Percentiles rank a stretch among this genome's conserved stretches.
Evolutionary conservation across 176 grass and related monocot genomes (phyloP).

Genomic region (Oryza coarctata): DNA sequence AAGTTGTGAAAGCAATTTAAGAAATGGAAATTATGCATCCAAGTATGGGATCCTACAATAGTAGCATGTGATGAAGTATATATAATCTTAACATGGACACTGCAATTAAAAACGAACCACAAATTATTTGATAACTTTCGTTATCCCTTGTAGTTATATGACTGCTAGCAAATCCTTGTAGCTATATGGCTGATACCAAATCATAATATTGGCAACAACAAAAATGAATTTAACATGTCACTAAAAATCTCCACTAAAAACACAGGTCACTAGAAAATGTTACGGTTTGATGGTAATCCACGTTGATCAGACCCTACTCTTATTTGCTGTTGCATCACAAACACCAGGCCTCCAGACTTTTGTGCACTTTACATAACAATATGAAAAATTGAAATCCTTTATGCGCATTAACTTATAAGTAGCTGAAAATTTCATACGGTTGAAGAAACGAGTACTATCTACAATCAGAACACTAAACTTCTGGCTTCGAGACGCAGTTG

Average conservation of each 20-base stretch:
- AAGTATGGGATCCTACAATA: background rate
- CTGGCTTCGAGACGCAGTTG: background rate
- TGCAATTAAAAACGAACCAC: background rate
- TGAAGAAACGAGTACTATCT: background rate
- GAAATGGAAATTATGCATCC: background rate
- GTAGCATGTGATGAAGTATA: background rate
- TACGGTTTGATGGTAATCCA: background rate
- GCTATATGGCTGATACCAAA: background rate
- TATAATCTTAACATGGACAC: background rate
- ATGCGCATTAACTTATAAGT: background rate
- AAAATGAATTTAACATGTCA: background rate
- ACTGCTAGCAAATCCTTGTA: no score
- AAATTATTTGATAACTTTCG: background rate
- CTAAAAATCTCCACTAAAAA: background rate
- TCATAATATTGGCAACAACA: background rate
- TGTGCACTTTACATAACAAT: background rate
- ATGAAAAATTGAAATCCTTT: constrained; percentile 3
- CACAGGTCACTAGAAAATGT: background rate
- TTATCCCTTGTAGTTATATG: background rate
- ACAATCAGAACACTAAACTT: constrained; percentile 20
- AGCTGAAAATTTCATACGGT: background rate
- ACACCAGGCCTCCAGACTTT: background rate
- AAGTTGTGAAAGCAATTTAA: constrained; percentile 16
- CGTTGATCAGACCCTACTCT: background rate
- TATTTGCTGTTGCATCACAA: background rate